Percentiles rank a stretch among this genome's conserved stretches.
Evolutionary conservation across 1,284 basidiomycete species (phyloP).

Genomic region (Cutaneotrichosporon cyanovorans): DNA sequence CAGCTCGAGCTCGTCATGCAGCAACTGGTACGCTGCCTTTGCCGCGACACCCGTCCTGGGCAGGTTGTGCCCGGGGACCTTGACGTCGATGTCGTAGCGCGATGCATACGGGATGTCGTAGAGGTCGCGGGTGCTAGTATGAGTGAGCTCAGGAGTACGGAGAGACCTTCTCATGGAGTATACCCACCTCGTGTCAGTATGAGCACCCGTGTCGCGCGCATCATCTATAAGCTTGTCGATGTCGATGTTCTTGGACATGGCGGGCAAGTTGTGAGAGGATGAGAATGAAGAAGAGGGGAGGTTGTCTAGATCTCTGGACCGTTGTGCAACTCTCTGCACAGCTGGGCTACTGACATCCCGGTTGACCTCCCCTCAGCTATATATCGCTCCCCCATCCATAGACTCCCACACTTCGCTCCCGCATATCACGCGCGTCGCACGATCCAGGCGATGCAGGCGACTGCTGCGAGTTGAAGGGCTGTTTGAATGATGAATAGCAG

Average conservation of each 20-base stretch:
- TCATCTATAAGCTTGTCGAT: constrained; percentile 37
- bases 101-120: constrained; percentile 37
- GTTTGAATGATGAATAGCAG: no score
- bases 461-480: no score
- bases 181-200: constrained; percentile 1
- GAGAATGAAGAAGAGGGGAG: not conserved
- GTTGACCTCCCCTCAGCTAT: no score
- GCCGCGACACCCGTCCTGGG: constrained; percentile 44
- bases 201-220: not conserved
- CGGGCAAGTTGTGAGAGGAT: not conserved
- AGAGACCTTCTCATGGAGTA: not conserved
- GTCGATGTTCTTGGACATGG: constrained; percentile 33
- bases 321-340: no score
- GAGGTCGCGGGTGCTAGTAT: constrained; percentile 20
- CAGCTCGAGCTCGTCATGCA: constrained; percentile 73
- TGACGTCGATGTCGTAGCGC: constrained; percentile 35
- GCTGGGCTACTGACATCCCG: no score
- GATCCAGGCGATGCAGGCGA: no score
- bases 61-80: constrained; percentile 45
- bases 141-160: not conserved
- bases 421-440: no score
- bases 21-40: constrained; percentile 61
- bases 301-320: not conserved
- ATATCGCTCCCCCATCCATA: no score
- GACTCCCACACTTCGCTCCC: no score